Evolutionary conservation across 148 eudicot genomes (phyloP).

Genomic region (Suaeda aralocaspica): DNA sequence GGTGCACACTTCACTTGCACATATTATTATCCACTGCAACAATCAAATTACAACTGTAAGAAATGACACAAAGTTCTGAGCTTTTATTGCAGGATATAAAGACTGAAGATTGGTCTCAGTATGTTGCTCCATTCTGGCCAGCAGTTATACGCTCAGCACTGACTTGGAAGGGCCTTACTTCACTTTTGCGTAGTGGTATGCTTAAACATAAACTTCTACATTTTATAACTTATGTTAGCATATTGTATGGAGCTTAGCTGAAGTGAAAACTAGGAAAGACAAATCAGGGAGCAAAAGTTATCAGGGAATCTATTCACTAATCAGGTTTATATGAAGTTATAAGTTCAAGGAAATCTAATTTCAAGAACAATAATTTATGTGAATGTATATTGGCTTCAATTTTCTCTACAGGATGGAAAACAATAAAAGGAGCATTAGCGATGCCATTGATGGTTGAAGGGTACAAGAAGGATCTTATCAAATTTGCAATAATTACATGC

Average conservation of each 20-base stretch:
- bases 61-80: constrained; percentile 6
- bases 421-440: constrained; percentile 80
- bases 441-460: constrained; percentile 97
- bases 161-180: constrained; percentile 85
- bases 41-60: neutral
- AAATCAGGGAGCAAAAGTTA: no score
- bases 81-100: constrained; percentile 59
- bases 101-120: constrained; percentile 77
- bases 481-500: constrained; percentile 86
- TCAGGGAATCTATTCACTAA: no score
- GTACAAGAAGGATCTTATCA: constrained; percentile 77
- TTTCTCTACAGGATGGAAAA: constrained; percentile 72
- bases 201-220: neutral
- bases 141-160: constrained; percentile 89
- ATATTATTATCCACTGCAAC: neutral
- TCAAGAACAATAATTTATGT: no score
- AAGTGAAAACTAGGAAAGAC: no score
- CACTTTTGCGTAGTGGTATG: constrained; percentile 71
- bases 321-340: no score
- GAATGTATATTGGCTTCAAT: neutral
- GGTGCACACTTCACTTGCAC: constrained; percentile 32
- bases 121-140: constrained; percentile 98
- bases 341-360: no score
- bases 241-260: no score
- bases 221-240: no score